Base-by-base conservation (phyloP, 805 yeast genomes). In the Ogataea siamensis region DNA sequence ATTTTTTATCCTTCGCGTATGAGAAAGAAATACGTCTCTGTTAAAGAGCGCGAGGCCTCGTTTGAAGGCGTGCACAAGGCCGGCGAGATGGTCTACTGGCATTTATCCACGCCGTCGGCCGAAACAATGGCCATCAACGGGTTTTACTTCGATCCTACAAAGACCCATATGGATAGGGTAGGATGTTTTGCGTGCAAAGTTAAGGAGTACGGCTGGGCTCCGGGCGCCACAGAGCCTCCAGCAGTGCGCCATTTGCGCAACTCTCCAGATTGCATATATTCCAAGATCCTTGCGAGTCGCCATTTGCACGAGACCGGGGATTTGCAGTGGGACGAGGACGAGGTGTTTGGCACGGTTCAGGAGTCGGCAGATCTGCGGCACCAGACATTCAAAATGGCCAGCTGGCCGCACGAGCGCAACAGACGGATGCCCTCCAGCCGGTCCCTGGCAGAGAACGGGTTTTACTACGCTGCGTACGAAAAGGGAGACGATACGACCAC, bases 401-500 rank as follows among this genome's bases (percentile, higher is more conserved):
- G 55, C 39, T 76, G 81, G 72, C 76, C 75, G 2, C 73, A 68
- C 46, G 71, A 64, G 15, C 43, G 39, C 11, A 30, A 20, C 14
- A 51, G 59, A n/a, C 54, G 62, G 5, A 66, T 63, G 18, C 72
- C 79, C 1, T 58, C 70, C 0, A 53, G 66, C 8, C 54, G 49
- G 0, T 58, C 56, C 30, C 56, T 85, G 62, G 76, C 78, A 2
- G 70, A 68, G 20, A 76, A 78, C 22, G 94, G 95, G 1, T 82
- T 85, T 52, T 78, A 69, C 45, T 80, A 72, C 53, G 62, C 68
- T 8, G 83, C 87, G 2, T 45, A 55, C 18, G 60, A 66, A 3
- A 52, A 54, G n/a, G 57, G 58, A 11, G 78, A 72, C 36, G 83
- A 80, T 54, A 67, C 73, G 18, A 77, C 78, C 1, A 64, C 74